These are phyloP conservation scores for Mucuna pruriens DNA, from an alignment of 306 rosid genomes.

Conservation along the genomic window DNA sequence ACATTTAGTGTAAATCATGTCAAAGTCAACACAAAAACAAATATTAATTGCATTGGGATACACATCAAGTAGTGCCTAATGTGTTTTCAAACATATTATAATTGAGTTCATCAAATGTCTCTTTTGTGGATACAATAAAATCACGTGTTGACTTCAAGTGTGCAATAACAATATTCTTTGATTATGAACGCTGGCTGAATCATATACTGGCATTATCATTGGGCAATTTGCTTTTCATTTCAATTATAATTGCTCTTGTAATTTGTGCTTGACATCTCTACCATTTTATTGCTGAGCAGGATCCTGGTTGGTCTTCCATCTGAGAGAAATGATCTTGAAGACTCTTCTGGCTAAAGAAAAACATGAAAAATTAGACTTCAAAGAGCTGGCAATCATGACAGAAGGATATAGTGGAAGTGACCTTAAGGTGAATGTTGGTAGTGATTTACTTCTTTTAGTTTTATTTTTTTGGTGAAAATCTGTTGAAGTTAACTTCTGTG, in stretches of 20 bases:
- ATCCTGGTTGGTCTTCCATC: slow-evolving; percentile 91
- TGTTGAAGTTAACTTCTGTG: slow-evolving; percentile 42
- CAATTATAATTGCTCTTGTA: neutral
- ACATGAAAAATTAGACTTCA: slow-evolving; percentile 65
- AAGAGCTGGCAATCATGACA: slow-evolving; percentile 78
- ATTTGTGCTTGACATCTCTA: slow-evolving; percentile 24
- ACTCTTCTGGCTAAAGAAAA: slow-evolving; percentile 75
- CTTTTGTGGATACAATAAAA: neutral
- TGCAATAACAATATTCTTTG: neutral
- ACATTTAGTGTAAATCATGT: no score
- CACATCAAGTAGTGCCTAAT: no score
- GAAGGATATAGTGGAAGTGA: slow-evolving; percentile 96
- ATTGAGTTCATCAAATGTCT: neutral
- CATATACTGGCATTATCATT: no score
- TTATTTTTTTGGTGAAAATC: neutral
- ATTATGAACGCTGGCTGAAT: no score
- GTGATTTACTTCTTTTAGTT: neutral
- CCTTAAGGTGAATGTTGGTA: slow-evolving; percentile 69
- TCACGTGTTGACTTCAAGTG: neutral
- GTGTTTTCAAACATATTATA: no score
- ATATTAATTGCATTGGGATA: no score
- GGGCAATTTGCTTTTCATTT: slow-evolving; percentile 13
- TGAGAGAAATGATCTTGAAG: slow-evolving; percentile 73
- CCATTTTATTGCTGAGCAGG: slow-evolving; percentile 48
- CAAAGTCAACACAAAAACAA: no score